Conservation (phyloP, 1,284 basidiomycete species). For the Tetrapyrgos nigripes region DNA sequence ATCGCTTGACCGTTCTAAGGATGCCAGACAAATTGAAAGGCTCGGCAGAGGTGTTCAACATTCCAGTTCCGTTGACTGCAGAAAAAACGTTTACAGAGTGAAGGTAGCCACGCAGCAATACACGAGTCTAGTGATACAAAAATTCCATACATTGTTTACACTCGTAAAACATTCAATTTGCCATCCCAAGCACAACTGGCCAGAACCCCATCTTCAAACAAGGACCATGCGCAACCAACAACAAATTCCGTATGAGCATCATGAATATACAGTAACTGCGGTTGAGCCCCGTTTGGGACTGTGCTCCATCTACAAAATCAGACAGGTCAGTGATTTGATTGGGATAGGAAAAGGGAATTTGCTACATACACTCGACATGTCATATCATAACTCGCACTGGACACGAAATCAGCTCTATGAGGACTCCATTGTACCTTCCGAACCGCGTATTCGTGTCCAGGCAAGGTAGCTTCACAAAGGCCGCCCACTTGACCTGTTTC, state of each 20-base stretch:
- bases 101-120: too few relatives aligned
- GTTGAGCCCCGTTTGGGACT: slow-evolving; percentile 55
- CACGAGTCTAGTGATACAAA: too few relatives aligned
- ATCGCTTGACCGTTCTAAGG: too few relatives aligned
- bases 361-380: slow-evolving; percentile 84
- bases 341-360: slow-evolving; percentile 10
- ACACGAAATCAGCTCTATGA: slow-evolving; percentile 75
- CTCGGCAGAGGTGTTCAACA: too few relatives aligned
- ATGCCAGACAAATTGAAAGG: too few relatives aligned
- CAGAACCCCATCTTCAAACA: slow-evolving; percentile 85
- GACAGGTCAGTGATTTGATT: background rate
- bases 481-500: slow-evolving; percentile 67
- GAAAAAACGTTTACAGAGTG: too few relatives aligned
- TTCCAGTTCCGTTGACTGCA: too few relatives aligned
- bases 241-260: slow-evolving; percentile 95
- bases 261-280: slow-evolving; percentile 73
- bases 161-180: slow-evolving; percentile 73
- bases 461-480: slow-evolving; percentile 67
- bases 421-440: slow-evolving; percentile 83
- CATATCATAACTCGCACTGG: slow-evolving; percentile 95
- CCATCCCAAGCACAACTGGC: slow-evolving; percentile 94
- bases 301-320: slow-evolving; percentile 63
- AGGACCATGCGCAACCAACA: slow-evolving; percentile 88
- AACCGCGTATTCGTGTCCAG: slow-evolving; percentile 85
- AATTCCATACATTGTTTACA: too few relatives aligned